Evolutionary conservation across 2,329 filamentous ascomycete species (phyloP).

Genomic region (Fonsecaea pedrosoi): DNA sequence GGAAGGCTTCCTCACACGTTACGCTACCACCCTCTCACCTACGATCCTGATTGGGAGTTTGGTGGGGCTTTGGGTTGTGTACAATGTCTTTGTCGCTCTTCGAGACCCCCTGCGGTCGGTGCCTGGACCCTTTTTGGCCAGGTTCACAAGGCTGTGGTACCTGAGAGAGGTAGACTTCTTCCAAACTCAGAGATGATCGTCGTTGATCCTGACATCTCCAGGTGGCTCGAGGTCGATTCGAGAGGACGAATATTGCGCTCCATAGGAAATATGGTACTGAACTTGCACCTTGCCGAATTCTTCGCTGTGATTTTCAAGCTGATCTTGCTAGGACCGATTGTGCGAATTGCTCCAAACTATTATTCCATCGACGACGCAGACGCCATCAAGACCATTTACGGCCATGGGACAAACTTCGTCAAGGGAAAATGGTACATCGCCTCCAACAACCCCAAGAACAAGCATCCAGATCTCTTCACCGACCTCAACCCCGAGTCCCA

Average conservation of each 20-base stretch:
- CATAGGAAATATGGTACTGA: conserved; percentile 58
- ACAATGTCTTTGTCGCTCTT: conserved; percentile 38
- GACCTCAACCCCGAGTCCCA: conserved; percentile 77
- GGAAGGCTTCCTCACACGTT: conserved; percentile 14
- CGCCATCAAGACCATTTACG: conserved; percentile 78
- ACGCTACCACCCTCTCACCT: conserved; percentile 7
- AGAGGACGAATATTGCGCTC: conserved; percentile 43
- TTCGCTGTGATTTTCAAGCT: not conserved
- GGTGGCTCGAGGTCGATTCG: conserved; percentile 45
- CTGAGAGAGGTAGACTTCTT: conserved; percentile 43
- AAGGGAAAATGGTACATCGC: conserved; percentile 62
- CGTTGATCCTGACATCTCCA: not conserved
- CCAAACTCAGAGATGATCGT: not conserved
- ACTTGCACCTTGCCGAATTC: not conserved
- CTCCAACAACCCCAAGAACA: conserved; percentile 15
- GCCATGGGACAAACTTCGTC: conserved; percentile 77
- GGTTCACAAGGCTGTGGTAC: conserved; percentile 56
- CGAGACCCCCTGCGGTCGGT: conserved; percentile 47
- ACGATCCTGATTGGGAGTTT: conserved; percentile 8
- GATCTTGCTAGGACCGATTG: conserved; percentile 51
- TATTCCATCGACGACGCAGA: conserved; percentile 76
- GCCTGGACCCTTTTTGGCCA: conserved; percentile 55
- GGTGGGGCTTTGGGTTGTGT: conserved; percentile 26
- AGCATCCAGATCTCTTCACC: conserved; percentile 61
- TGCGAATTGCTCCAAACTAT: conserved; percentile 74